Percentiles rank a stretch among this genome's conserved stretches.
These are phyloP conservation scores for Saccharomycopsis selenospora DNA, from an alignment of 805 yeast species.

Conservation along the genomic window DNA sequence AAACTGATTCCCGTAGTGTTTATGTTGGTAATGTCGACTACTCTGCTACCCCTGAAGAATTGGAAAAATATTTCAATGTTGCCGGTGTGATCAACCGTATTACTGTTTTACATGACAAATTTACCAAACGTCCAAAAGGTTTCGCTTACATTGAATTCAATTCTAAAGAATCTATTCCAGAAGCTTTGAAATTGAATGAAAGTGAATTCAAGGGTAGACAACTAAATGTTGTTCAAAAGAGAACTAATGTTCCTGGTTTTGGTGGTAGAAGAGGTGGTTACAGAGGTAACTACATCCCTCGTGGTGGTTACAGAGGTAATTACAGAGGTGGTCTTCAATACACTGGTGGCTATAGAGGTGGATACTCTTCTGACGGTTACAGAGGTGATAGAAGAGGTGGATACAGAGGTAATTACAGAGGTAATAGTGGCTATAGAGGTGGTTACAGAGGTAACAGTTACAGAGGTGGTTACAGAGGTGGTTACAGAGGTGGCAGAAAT, in stretches of 20 bases:
- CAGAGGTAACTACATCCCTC: constrained; percentile 22
- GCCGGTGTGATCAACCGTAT: constrained; percentile 48
- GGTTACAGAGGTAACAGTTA: constrained; percentile 6
- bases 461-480: constrained; percentile 12
- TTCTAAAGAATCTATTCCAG: constrained; percentile 33
- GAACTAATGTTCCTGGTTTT: constrained; percentile 49
- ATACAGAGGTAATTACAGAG: constrained; percentile 16
- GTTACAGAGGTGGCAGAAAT: constrained; percentile 17
- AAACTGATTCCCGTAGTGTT: constrained; percentile 67
- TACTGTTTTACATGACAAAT: constrained; percentile 42
- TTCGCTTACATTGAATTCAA: constrained; percentile 60
- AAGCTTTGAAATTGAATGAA: constrained; percentile 42
- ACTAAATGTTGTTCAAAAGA: constrained; percentile 41
- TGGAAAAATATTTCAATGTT: constrained; percentile 62
- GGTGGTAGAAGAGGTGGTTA: constrained; percentile 27
- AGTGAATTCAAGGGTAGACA: constrained; percentile 39
- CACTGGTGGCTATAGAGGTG: constrained; percentile 18
- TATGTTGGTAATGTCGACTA: constrained; percentile 85
- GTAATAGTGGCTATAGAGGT: constrained; percentile 11
- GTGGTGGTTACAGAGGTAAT: constrained; percentile 24
- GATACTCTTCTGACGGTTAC: constrained; percentile 18
- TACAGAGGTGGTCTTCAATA: constrained; percentile 20
- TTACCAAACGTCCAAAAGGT: constrained; percentile 45
- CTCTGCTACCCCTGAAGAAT: constrained; percentile 68
- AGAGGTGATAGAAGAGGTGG: constrained; percentile 19